Evolutionary conservation across 306 rosid genomes (phyloP), one percentile per base, ranked within the genome.

Genomic region (Prunus fruticosa): DNA sequence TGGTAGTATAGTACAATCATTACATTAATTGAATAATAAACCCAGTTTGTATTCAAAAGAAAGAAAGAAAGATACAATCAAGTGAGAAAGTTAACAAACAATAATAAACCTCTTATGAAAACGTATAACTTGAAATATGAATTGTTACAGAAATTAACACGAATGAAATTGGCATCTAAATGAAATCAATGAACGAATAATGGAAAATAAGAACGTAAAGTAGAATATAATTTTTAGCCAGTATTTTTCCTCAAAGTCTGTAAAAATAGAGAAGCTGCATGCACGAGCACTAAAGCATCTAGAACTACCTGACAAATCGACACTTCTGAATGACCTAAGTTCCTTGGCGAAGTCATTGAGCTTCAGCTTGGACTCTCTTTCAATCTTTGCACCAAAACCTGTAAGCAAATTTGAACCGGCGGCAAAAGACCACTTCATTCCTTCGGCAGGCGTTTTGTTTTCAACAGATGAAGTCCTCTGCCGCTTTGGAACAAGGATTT

Each of bases 321-420:
- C 87, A 41, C 86, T 89, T 62, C 91, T 79, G 87, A 90, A 90
- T 53, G 92, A 62, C 90, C 95, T 89, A 53, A 95, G 87, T 77
- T 90, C 97, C 82, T 88, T 89, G 30, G 99, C 90, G 79, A 95
- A 95, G 64, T 95, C 97, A 64, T 92, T 90, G 78, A 95, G 95
- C 87, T 88, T 95, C 86, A 85, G 89, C 86, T 88, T 90, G 62
- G 96, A 89, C 82, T 92, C 93, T 72, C 90, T 83, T 41, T 95
- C 99, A 72, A 92, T 83, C 93, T 90, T 92, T 6, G 87, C 93
- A 27, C 91, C 88, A 43, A 88, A 81, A 76, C 89, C 84, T 3
- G 97, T 85, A 71, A 90, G 78, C 89, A 95, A 84, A 75, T 95
- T 95, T 16, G 97, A 78, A 30, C 99, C 96, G 22, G 89, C 82